phyloP scores from a whole-genome alignment of 805 yeast genomes.

The Blastobotrys muscicola region DNA sequence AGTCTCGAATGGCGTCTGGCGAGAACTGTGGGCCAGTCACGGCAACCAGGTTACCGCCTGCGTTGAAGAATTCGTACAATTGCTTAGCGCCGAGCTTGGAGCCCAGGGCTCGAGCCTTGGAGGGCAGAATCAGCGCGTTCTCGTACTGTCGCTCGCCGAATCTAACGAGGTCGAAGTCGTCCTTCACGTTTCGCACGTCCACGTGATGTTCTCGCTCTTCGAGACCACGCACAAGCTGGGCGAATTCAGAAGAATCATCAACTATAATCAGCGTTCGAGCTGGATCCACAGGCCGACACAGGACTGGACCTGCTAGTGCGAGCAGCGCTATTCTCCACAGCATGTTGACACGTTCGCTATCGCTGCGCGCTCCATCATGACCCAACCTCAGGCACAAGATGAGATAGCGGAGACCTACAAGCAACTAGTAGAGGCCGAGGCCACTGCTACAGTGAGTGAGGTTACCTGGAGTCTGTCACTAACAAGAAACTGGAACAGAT shows the following conservation, averaged over 20 bases:
- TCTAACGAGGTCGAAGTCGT: slow-evolving; percentile 28
- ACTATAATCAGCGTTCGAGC: slow-evolving; percentile 25
- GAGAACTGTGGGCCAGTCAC: slow-evolving; percentile 43
- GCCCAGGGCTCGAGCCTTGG: slow-evolving; percentile 35
- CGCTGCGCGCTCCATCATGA: neutral
- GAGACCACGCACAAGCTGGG: slow-evolving; percentile 16
- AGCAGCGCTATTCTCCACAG: neutral
- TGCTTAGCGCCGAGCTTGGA: slow-evolving; percentile 34
- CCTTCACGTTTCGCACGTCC: slow-evolving; percentile 23
- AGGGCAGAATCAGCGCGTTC: slow-evolving; percentile 52
- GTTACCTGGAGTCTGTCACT: neutral
- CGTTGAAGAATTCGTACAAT: slow-evolving; percentile 49
- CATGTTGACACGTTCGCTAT: neutral
- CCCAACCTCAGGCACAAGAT: slow-evolving; percentile 4
- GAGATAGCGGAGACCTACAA: slow-evolving; percentile 47
- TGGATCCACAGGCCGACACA: slow-evolving; percentile 8
- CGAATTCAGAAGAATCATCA: slow-evolving; percentile 17
- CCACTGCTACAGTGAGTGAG: slow-evolving; percentile 41
- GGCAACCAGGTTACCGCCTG: slow-evolving; percentile 69
- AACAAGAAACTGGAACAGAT: slow-evolving; percentile 43
- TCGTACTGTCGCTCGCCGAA: slow-evolving; percentile 42
- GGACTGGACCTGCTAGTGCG: neutral
- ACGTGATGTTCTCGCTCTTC: slow-evolving; percentile 28
- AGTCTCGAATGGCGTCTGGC: slow-evolving; percentile 54
- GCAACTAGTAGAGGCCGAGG: slow-evolving; percentile 58